Conservation (phyloP, 768 basidiomycete genomes). For the Leccinum fibrillosum region DNA sequence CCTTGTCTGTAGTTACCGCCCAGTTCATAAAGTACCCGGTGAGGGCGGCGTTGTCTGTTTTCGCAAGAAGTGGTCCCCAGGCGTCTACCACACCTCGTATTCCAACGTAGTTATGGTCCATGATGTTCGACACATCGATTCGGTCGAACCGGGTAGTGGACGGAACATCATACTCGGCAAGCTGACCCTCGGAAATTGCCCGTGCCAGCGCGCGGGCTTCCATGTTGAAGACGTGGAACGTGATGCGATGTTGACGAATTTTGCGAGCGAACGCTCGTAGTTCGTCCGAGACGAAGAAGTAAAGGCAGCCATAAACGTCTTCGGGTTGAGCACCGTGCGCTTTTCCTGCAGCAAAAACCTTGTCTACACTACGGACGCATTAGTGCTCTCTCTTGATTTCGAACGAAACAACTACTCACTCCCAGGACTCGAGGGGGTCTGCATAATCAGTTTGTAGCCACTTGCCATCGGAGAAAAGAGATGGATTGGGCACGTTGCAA, state of each 20-base stretch:
- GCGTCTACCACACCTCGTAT: slow-evolving; percentile 28
- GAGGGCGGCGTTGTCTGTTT: slow-evolving; percentile 31
- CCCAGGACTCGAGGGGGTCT: slow-evolving; percentile 50
- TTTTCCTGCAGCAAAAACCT: slow-evolving; percentile 38
- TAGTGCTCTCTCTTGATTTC: not conserved
- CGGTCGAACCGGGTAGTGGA: slow-evolving; percentile 38
- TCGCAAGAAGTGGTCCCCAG: slow-evolving; percentile 40
- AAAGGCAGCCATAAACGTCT: slow-evolving; percentile 50
- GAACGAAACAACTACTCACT: slow-evolving; percentile 30
- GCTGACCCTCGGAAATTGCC: slow-evolving; percentile 25
- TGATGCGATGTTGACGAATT: slow-evolving; percentile 32
- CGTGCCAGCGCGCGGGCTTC: slow-evolving; percentile 43
- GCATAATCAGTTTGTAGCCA: slow-evolving; percentile 42
- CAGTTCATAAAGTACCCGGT: slow-evolving; percentile 51
- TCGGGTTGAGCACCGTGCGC: slow-evolving; percentile 37
- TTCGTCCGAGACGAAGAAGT: slow-evolving; percentile 42
- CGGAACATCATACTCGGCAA: slow-evolving; percentile 20
- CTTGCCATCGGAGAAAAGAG: slow-evolving; percentile 44
- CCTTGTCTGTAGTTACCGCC: slow-evolving; percentile 14
- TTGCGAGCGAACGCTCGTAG: slow-evolving; percentile 36
- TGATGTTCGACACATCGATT: slow-evolving; percentile 47
- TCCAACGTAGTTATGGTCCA: slow-evolving; percentile 43
- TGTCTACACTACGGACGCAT: slow-evolving; percentile 32
- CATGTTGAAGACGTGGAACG: slow-evolving; percentile 32
- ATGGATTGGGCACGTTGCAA: slow-evolving; percentile 41